phyloP scores from a whole-genome alignment of 352 stramenopile species.

The Globisporangium carolinianum region DNA sequence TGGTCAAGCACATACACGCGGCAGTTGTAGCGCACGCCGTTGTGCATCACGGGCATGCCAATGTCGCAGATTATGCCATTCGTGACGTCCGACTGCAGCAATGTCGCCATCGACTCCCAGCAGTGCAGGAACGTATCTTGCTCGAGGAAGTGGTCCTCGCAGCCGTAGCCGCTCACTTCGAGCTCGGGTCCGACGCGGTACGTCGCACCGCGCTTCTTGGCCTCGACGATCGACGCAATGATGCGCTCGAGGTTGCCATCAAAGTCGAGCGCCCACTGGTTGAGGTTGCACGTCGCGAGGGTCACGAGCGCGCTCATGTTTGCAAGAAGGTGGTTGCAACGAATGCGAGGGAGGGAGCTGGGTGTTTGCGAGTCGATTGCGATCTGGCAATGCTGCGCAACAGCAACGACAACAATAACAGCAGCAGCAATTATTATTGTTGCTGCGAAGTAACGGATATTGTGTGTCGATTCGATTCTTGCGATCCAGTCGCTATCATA shows the following conservation, averaged over 20 bases:
- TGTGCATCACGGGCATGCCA: slow-evolving; percentile 95
- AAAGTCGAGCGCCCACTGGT: slow-evolving; percentile 99
- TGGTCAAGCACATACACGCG: slow-evolving; percentile 92
- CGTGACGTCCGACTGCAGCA: slow-evolving; percentile 86
- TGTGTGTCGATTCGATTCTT: too few relatives aligned
- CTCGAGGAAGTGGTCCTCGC: slow-evolving; percentile 99
- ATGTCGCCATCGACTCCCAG: slow-evolving; percentile 90
- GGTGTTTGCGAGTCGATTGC: too few relatives aligned
- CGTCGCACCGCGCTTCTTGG: slow-evolving; percentile 74
- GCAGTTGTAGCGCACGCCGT: slow-evolving; percentile 97
- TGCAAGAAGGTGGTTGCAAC: too few relatives aligned
- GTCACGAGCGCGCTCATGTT: slow-evolving; percentile 83
- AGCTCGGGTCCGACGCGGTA: slow-evolving; percentile 97
- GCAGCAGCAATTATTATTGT: too few relatives aligned
- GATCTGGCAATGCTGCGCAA: too few relatives aligned
- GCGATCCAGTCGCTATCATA: too few relatives aligned
- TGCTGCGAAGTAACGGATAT: too few relatives aligned
- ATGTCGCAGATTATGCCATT: slow-evolving; percentile 96
- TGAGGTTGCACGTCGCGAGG: slow-evolving; percentile 97
- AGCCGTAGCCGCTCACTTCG: slow-evolving; percentile 97
- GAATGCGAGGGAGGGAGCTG: too few relatives aligned
- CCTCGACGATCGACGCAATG: slow-evolving; percentile 82
- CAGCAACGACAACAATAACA: too few relatives aligned
- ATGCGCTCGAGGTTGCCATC: slow-evolving; percentile 95
- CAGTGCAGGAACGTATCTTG: slow-evolving; percentile 97